Evolutionary conservation across 805 yeast species (phyloP), one percentile per base, ranked within the genome.

Genomic region (Ogataea zsoltii): DNA sequence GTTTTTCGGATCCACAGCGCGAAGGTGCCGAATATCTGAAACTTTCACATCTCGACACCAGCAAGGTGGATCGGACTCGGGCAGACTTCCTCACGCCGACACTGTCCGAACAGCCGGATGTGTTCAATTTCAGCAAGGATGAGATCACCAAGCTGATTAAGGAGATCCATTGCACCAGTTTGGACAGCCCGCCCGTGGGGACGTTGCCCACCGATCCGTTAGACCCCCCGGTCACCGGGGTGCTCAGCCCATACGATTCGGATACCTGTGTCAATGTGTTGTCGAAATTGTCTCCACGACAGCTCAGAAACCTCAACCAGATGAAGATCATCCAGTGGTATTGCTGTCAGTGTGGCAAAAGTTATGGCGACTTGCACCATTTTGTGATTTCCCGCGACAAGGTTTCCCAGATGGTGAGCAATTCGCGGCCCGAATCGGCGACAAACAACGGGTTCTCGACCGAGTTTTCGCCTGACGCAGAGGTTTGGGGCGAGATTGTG

Each of bases 261-360:
- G 42, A 36, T 10, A 38, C 18, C 12, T 23, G 42, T 7, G 14
- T 51, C 15, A 54, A 51, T 32, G 45, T 46, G 19, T 46, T 54
- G 16, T 14, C 40, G 2, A 44, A 36, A 12, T 25, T 51, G 7
- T 32, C 52, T 1, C 30, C 39, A 2, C 18, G 38, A 12, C 41
- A 33, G 14, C 33, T 34, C 17, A 41, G 38, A 30, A 34, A 30
- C 12, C 32, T 50, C 14, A 59, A 60, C 37, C 45, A 41, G 28
- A 54, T 54, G 51, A 58, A 60, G 36, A 61, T 62, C 7, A 48
- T 58, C 15, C 67, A 62, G 38, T 62, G 67, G 67, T 61, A 58
- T 39, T 62, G 67, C 39, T 62, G 67, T 34, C 60, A 59, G 31
- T 62, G 67, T 42, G 67, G 64, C 14, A 56, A 58, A 38, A 49